A percentile compares a stretch with the other conserved stretches of the same genome.
These are phyloP conservation scores for Astathelohania contejeani DNA, from an alignment of 371 early-diverging fungal species.

Conservation along the genomic window DNA sequence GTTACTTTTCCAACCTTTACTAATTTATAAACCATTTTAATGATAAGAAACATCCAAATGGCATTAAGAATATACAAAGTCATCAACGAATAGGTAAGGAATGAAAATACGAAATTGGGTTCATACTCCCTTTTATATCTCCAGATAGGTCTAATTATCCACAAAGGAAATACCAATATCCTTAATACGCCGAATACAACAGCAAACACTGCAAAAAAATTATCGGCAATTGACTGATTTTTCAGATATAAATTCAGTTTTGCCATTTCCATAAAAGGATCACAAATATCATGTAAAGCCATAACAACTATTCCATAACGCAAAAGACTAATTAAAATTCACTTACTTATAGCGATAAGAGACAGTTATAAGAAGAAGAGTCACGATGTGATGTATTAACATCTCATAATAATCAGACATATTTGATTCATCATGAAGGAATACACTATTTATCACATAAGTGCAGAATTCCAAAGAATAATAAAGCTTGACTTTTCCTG, in stretches of 20 bases:
- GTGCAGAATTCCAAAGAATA: constrained; percentile 38
- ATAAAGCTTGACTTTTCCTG: constrained; percentile 24
- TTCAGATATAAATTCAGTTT: constrained; percentile 54
- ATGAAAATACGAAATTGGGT: too few species aligned
- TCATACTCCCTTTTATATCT: background rate
- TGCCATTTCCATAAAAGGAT: constrained; percentile 57
- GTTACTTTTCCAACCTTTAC: background rate
- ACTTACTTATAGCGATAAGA: constrained; percentile 43
- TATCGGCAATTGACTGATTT: constrained; percentile 47
- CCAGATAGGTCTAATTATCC: constrained; percentile 30
- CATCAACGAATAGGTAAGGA: background rate
- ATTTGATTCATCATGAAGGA: constrained; percentile 36
- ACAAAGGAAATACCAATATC: constrained; percentile 34
- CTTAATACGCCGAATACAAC: constrained; percentile 54
- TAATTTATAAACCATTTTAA: constrained; percentile 1
- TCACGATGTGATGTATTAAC: constrained; percentile 54
- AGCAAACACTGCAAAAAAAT: constrained; percentile 54
- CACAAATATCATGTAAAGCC: constrained; percentile 54
- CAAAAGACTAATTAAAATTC: constrained; percentile 32
- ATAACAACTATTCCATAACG: constrained; percentile 54
- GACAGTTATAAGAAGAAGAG: constrained; percentile 49
- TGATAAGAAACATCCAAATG: background rate
- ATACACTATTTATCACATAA: constrained; percentile 36
- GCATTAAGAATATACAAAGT: background rate
- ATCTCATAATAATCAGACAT: constrained; percentile 47